phyloP scores from a whole-genome alignment of 768 basidiomycete genomes.

The Hypholoma fasciculare region DNA sequence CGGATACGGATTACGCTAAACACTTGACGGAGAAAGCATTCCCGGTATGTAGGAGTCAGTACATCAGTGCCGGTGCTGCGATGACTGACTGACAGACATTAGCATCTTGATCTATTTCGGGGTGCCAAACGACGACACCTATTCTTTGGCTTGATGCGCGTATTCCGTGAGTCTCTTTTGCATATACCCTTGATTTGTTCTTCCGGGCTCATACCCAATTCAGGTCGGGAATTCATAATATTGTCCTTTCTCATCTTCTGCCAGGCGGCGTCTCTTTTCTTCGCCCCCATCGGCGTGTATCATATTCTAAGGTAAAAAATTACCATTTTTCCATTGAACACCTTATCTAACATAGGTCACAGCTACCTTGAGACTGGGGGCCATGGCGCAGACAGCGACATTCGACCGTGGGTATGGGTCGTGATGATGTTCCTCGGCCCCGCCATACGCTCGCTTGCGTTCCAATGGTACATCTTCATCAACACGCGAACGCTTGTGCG shows the following conservation, averaged over 20 bases:
- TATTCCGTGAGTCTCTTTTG: constrained; percentile 23
- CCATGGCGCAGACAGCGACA: constrained; percentile 37
- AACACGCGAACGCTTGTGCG: constrained; percentile 40
- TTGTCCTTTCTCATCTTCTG: constrained; percentile 27
- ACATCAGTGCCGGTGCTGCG: constrained; percentile 18
- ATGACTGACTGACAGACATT: constrained; percentile 5
- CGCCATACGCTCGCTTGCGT: constrained; percentile 36
- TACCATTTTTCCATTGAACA: no score
- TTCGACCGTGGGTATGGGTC: constrained; percentile 45
- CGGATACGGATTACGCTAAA: constrained; percentile 49
- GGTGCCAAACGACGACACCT: constrained; percentile 42
- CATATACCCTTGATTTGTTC: background rate
- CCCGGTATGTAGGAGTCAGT: constrained; percentile 14
- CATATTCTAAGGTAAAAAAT: constrained; percentile 31
- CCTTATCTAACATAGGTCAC: background rate
- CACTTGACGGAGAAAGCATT: constrained; percentile 16
- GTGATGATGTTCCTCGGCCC: constrained; percentile 52
- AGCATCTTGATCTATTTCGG: constrained; percentile 39
- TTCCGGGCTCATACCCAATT: background rate
- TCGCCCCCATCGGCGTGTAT: constrained; percentile 41
- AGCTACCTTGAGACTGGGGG: constrained; percentile 55
- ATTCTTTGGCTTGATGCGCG: constrained; percentile 43
- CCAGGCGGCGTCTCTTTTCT: constrained; percentile 26
- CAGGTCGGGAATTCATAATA: constrained; percentile 29
- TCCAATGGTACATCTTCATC: constrained; percentile 57